Evolutionary conservation across 2,329 filamentous ascomycete genomes (phyloP).

Genomic region (Cercospora citrullina): DNA sequence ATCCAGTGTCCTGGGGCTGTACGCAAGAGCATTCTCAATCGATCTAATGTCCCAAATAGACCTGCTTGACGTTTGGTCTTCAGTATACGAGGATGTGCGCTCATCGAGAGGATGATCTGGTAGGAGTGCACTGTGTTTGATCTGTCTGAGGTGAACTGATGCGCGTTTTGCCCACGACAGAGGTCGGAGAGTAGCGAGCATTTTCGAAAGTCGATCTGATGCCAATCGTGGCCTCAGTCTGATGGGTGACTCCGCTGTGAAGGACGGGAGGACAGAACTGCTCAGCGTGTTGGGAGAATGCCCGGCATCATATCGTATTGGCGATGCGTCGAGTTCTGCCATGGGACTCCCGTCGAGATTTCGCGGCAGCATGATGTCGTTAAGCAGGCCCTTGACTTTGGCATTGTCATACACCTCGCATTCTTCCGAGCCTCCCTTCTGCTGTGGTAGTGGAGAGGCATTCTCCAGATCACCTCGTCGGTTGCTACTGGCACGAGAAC

Average conservation of each 20-base stretch:
- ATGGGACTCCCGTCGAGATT: conserved; percentile 8
- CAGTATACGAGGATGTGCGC: neutral
- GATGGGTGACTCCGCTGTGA: neutral
- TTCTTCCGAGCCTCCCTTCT: neutral
- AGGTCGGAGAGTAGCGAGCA: conserved; percentile 2
- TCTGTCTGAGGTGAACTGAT: conserved; percentile 1
- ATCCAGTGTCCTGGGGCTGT: neutral
- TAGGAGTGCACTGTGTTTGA: neutral
- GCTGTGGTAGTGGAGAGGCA: neutral
- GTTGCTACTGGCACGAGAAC: neutral
- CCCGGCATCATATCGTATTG: neutral
- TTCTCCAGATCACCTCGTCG: neutral
- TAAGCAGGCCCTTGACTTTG: conserved; percentile 8
- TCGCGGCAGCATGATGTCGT: conserved; percentile 9
- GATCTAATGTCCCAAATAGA: neutral
- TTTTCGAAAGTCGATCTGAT: conserved; percentile 6
- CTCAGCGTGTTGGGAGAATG: neutral
- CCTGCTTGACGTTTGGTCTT: neutral
- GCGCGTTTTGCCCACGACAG: conserved; percentile 10
- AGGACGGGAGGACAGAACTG: neutral
- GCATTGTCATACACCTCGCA: conserved; percentile 4
- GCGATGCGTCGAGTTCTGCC: conserved; percentile 9
- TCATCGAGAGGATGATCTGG: neutral
- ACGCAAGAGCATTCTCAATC: neutral
- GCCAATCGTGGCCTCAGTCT: neutral